phyloP scores from a whole-genome alignment of 305 asterid species.

The Vinca major region DNA sequence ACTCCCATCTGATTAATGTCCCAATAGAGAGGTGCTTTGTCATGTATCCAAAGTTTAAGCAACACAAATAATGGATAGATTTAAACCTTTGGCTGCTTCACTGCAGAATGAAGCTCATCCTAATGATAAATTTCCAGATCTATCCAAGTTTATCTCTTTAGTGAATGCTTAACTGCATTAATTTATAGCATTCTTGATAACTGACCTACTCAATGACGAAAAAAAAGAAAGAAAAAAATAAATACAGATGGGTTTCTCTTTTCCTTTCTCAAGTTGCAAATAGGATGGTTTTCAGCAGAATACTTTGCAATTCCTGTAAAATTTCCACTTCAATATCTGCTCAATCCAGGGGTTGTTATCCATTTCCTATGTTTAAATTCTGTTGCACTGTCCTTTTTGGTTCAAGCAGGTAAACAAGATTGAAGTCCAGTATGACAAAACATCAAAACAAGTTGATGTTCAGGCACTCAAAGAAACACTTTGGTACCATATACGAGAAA shows the following conservation, averaged over 20 bases:
- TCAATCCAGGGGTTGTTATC: neutral
- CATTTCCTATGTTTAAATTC: neutral
- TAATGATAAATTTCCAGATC: neutral
- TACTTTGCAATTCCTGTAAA: neutral
- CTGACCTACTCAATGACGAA: neutral
- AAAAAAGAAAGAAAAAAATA: too few species aligned
- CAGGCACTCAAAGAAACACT: constrained; percentile 82
- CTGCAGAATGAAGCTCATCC: neutral
- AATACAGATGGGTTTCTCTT: neutral
- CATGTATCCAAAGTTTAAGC: neutral
- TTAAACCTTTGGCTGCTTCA: neutral
- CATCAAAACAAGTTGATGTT: constrained; percentile 90
- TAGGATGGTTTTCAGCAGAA: neutral
- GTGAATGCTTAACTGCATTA: neutral
- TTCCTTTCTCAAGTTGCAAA: neutral
- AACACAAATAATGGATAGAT: neutral
- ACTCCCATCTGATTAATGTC: neutral
- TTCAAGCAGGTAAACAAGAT: constrained; percentile 62
- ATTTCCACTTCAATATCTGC: neutral
- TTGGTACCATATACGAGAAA: constrained; percentile 58
- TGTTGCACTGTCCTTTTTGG: constrained; percentile 5
- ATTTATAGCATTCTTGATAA: neutral
- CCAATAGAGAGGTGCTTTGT: too few species aligned
- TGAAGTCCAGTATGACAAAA: constrained; percentile 76
- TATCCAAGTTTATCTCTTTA: neutral